A percentile compares a stretch with the other conserved stretches of the same genome.
These are phyloP conservation scores for Candida sp. DNA, from an alignment of 1,139 yeast species.

Conservation along the genomic window DNA sequence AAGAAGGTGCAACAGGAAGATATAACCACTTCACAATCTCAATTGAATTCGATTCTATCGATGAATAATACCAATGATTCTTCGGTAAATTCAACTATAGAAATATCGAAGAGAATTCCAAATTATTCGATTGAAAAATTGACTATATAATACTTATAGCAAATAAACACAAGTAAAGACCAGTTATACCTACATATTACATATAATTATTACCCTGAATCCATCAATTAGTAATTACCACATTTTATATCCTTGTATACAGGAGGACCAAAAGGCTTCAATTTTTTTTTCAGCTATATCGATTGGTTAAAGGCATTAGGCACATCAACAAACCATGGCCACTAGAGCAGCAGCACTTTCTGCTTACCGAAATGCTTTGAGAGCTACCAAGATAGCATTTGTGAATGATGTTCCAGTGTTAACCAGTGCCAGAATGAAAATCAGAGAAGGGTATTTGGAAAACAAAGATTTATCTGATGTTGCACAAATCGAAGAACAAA, in stretches of 20 bases:
- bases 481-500: conserved; percentile 47
- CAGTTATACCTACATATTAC: background rate
- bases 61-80: conserved; percentile 24
- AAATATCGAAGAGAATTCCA: conserved; percentile 40
- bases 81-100: conserved; percentile 25
- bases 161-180: background rate
- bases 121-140: conserved; percentile 52
- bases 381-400: conserved; percentile 74
- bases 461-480: conserved; percentile 24
- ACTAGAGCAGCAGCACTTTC: conserved; percentile 24
- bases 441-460: conserved; percentile 57
- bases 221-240: background rate
- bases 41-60: conserved; percentile 38
- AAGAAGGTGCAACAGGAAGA: conserved; percentile 16
- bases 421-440: conserved; percentile 59
- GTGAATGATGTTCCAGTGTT: conserved; percentile 51
- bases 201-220: background rate
- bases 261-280: background rate
- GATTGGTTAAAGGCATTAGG: too few species aligned
- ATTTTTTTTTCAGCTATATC: background rate
- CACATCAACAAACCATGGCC: background rate
- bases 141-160: conserved; percentile 21
- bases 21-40: conserved; percentile 22
- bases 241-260: background rate
- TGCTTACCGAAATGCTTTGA: conserved; percentile 67